phyloP scores from a whole-genome alignment of 2,329 filamentous ascomycete species.

The Fusarium sp. region DNA sequence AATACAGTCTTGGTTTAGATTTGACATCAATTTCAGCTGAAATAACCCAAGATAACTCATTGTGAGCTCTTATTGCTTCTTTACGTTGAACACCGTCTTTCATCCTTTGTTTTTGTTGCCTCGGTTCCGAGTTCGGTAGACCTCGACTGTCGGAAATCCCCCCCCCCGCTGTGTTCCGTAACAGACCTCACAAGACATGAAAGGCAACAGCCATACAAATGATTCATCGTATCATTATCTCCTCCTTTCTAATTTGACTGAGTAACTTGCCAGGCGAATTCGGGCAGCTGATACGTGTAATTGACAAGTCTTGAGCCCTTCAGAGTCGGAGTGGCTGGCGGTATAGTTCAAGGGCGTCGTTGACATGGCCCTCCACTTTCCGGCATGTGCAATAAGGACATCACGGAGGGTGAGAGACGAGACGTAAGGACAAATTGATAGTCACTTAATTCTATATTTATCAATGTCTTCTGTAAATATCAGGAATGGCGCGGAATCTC shows the following conservation, averaged over 20 bases:
- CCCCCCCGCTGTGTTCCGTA: background rate
- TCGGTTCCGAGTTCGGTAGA: conserved; percentile 7
- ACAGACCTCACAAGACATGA: background rate
- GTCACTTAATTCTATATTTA: background rate
- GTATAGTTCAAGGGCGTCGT: background rate
- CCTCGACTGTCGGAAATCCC: background rate
- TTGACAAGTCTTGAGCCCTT: background rate
- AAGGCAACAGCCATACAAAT: background rate
- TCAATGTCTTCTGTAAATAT: background rate
- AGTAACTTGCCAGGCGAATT: too few relatives aligned
- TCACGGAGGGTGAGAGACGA: background rate
- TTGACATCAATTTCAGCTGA: background rate
- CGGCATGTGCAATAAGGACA: background rate
- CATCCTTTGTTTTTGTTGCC: background rate
- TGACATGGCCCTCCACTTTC: conserved; percentile 25
- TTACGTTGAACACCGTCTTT: background rate
- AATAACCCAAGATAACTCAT: background rate
- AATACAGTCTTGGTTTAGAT: background rate
- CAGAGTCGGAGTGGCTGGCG: conserved; percentile 4
- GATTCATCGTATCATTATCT: background rate
- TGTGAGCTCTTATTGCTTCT: background rate
- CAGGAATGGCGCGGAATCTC: background rate
- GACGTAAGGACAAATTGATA: background rate
- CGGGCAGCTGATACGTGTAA: background rate
- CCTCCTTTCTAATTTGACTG: too few relatives aligned